Evolutionary conservation across 176 grass and related monocot genomes (phyloP).

Genomic region (Microstegium vimineum): DNA sequence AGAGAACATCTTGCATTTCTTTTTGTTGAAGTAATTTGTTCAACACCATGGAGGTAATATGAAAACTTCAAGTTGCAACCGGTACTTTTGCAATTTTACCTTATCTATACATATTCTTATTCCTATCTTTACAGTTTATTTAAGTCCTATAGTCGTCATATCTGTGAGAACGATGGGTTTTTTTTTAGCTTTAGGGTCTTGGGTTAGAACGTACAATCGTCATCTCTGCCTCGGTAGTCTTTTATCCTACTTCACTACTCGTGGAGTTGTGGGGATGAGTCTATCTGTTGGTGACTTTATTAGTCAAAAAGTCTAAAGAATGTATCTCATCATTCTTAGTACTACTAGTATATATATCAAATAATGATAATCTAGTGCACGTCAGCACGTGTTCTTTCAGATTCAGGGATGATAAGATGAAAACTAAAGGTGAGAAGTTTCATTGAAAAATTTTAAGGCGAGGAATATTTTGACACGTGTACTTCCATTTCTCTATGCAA

Average conservation of each 20-base stretch:
- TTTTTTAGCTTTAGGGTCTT: not conserved
- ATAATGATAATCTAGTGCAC: not conserved
- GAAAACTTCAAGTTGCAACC: too few species aligned
- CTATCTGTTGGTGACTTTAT: not conserved
- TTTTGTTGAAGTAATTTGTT: not conserved
- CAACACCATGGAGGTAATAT: too few species aligned
- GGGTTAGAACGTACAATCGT: too few species aligned
- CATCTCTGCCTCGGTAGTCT: not conserved
- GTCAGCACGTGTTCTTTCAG: not conserved
- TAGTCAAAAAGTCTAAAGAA: not conserved
- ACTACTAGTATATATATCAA: too few species aligned
- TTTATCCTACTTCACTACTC: slow-evolving; percentile 6
- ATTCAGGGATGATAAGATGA: not conserved
- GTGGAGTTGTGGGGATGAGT: too few species aligned
- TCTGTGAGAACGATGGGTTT: not conserved
- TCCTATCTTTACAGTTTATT: not conserved
- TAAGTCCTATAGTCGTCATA: not conserved
- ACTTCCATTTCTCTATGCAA: not conserved
- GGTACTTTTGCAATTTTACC: too few species aligned
- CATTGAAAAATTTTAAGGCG: too few species aligned
- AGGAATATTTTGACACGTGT: too few species aligned
- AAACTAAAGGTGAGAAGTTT: not conserved
- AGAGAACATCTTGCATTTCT: too few species aligned
- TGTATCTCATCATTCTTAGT: not conserved
- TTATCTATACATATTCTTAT: too few species aligned